phyloP scores from a whole-genome alignment of 1,284 basidiomycete genomes.

The Schizophyllum commune region DNA sequence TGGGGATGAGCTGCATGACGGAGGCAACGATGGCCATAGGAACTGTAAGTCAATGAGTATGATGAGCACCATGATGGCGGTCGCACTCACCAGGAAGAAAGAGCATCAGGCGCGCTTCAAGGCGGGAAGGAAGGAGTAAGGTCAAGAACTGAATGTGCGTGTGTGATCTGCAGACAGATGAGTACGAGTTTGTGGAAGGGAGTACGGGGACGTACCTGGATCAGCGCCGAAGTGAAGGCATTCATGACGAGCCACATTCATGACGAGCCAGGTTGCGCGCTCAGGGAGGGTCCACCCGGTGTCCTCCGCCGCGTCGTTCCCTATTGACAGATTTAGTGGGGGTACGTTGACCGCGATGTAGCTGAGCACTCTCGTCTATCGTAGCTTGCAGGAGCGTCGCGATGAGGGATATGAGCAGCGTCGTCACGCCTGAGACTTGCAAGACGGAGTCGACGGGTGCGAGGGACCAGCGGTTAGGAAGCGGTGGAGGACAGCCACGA shows the following conservation, averaged over 20 bases:
- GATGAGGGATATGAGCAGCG: constrained; percentile 70
- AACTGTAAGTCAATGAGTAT: constrained; percentile 31
- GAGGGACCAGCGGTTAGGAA: constrained; percentile 93
- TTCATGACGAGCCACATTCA: too few species aligned
- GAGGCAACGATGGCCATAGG: constrained; percentile 85
- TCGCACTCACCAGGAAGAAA: constrained; percentile 72
- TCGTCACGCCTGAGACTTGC: constrained; percentile 76
- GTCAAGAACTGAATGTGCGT: constrained; percentile 98
- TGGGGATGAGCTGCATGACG: constrained; percentile 77
- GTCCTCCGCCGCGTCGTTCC: constrained; percentile 14
- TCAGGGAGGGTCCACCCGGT: constrained; percentile 59
- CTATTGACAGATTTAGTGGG: constrained; percentile 27
- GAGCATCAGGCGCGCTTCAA: constrained; percentile 87
- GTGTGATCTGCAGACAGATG: constrained; percentile 55
- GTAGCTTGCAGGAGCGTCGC: constrained; percentile 67
- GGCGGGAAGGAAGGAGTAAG: constrained; percentile 88
- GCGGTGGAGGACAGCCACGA: constrained; percentile 91
- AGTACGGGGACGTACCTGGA: constrained; percentile 53
- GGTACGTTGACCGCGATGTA: constrained; percentile 85
- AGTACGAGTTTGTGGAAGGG: not conserved
- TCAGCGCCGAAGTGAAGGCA: constrained; percentile 75
- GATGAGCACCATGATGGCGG: too few species aligned
- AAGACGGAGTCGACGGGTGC: constrained; percentile 88
- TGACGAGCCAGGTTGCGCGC: constrained; percentile 78
- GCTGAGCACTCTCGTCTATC: constrained; percentile 72